A percentile compares a stretch with the other conserved stretches of the same genome.
These are phyloP conservation scores for Cyphellophora europaea DNA, from an alignment of 2,329 filamentous ascomycete species.

Conservation along the genomic window DNA sequence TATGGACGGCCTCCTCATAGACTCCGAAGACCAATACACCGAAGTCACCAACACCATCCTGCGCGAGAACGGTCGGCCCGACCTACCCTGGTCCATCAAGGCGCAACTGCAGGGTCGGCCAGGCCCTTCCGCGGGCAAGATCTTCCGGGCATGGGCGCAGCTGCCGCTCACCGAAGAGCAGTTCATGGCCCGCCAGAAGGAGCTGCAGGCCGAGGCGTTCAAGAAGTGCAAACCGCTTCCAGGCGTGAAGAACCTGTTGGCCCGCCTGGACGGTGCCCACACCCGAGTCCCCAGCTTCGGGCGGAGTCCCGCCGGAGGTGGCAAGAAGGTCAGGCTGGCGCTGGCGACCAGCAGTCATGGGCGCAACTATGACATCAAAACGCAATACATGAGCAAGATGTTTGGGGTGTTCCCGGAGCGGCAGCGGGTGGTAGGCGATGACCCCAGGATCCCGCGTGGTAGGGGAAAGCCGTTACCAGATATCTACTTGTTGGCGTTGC, in stretches of 20 bases:
- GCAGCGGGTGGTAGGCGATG: constrained; percentile 78
- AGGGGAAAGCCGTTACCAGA: constrained; percentile 92
- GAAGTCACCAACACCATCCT: constrained; percentile 74
- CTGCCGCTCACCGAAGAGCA: constrained; percentile 66
- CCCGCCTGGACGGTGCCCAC: constrained; percentile 34
- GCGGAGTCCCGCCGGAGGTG: constrained; percentile 20
- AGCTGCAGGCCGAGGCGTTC: constrained; percentile 64
- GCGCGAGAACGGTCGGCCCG: constrained; percentile 60
- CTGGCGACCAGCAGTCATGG: constrained; percentile 72
- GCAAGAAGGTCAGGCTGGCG: constrained; percentile 61
- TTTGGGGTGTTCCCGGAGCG: constrained; percentile 54
- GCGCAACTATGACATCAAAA: constrained; percentile 70
- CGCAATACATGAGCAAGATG: constrained; percentile 41
- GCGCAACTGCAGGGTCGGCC: constrained; percentile 70
- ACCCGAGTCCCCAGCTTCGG: constrained; percentile 24
- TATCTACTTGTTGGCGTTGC: constrained; percentile 81
- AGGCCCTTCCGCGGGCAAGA: constrained; percentile 46
- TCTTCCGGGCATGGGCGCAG: constrained; percentile 74
- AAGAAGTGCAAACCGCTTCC: constrained; percentile 66
- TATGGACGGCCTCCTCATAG: constrained; percentile 93
- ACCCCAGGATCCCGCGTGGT: constrained; percentile 63
- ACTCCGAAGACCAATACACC: constrained; percentile 88
- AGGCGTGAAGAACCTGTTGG: constrained; percentile 63
- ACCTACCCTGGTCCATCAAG: constrained; percentile 89
- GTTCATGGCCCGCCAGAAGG: constrained; percentile 51